phyloP scores from a whole-genome alignment of 257 asterid genomes.

The Solanum neorickii region DNA sequence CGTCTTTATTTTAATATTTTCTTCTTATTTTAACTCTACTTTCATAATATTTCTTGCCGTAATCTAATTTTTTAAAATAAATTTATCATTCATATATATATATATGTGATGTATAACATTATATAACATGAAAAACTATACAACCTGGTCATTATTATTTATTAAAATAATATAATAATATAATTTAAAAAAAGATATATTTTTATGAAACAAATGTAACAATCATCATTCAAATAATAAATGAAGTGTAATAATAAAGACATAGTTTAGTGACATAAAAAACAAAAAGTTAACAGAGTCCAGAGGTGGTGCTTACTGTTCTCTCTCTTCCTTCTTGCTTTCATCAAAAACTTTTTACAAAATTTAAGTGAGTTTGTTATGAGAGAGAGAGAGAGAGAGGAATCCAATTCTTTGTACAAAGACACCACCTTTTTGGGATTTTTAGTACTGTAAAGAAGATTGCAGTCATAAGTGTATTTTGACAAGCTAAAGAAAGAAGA shows the following conservation, averaged over 20 bases:
- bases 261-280: conserved; percentile 11
- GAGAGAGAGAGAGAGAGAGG: not conserved
- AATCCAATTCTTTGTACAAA: conserved; percentile 5
- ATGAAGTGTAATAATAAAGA: not conserved
- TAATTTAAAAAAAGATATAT: too few relatives aligned
- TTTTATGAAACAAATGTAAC: not conserved
- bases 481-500: not conserved
- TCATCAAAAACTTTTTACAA: conserved; percentile 8
- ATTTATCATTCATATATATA: too few relatives aligned
- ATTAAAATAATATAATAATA: too few relatives aligned
- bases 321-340: conserved; percentile 5
- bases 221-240: not conserved
- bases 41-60: too few relatives aligned
- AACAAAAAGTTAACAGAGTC: not conserved
- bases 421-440: not conserved
- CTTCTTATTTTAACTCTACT: not conserved
- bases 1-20: too few relatives aligned
- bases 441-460: not conserved
- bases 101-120: too few relatives aligned
- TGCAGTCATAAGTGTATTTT: conserved; percentile 6
- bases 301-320: conserved; percentile 25
- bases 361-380: not conserved
- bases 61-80: too few relatives aligned
- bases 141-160: too few relatives aligned
- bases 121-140: too few relatives aligned